phyloP scores from a whole-genome alignment of 2,329 filamentous ascomycete genomes.

The Epichloe gansuensis region DNA sequence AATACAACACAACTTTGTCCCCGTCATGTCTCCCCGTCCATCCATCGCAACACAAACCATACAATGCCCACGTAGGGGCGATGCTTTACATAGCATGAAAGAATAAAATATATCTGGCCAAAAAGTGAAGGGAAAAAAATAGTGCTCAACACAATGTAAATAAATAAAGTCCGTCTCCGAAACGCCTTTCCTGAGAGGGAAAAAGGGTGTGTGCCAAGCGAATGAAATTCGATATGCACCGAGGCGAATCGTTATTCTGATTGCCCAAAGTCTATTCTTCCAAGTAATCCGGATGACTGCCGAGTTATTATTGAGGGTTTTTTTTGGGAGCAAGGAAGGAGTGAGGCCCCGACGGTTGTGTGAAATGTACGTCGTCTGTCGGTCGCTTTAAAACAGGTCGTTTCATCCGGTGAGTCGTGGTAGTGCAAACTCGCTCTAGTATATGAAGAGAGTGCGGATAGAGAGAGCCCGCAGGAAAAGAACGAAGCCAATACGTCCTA shows the following conservation, averaged over 20 bases:
- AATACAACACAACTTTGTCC: not conserved
- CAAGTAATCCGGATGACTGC: not conserved
- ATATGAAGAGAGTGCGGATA: not conserved
- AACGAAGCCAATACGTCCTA: slow-evolving; percentile 3
- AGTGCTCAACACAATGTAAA: not conserved
- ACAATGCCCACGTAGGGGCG: not conserved
- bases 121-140: not conserved
- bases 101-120: not conserved
- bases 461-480: not conserved
- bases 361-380: not conserved
- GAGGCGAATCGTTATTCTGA: not conserved
- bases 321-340: not conserved
- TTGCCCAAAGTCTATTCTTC: not conserved
- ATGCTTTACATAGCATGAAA: slow-evolving; percentile 1
- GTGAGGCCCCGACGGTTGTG: not conserved
- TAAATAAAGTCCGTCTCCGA: not conserved
- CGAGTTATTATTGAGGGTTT: not conserved
- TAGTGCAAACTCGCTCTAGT: not conserved
- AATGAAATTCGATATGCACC: slow-evolving; percentile 2
- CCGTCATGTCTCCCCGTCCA: not conserved
- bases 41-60: not conserved
- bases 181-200: slow-evolving; percentile 2
- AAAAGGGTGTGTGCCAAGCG: not conserved
- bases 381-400: not conserved
- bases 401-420: not conserved